Evolutionary conservation across 768 basidiomycete genomes (phyloP).

Genomic region (Tubosaeta brunneosetosa): DNA sequence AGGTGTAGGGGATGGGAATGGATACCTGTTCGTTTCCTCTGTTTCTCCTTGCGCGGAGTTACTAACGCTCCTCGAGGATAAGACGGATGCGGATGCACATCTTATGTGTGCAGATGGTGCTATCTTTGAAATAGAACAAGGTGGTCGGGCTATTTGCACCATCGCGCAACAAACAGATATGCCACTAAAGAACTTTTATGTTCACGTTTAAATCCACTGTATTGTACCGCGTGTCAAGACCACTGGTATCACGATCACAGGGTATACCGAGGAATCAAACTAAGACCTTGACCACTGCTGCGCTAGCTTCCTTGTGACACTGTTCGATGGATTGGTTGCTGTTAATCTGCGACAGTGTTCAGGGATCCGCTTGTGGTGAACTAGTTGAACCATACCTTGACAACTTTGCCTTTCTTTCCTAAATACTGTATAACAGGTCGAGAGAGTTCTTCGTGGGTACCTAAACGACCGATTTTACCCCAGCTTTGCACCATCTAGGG

Average conservation of each 20-base stretch:
- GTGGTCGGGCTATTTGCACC: slow-evolving; percentile 54
- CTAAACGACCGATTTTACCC: slow-evolving; percentile 33
- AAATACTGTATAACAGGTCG: slow-evolving; percentile 95
- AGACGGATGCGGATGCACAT: slow-evolving; percentile 56
- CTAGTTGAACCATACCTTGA: slow-evolving; percentile 48
- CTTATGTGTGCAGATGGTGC: slow-evolving; percentile 78
- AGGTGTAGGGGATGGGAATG: slow-evolving; percentile 83
- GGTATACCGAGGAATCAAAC: slow-evolving; percentile 14
- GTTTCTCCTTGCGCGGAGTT: slow-evolving; percentile 2
- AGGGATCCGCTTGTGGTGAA: background rate
- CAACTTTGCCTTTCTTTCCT: slow-evolving; percentile 59
- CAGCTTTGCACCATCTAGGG: background rate
- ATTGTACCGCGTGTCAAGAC: background rate
- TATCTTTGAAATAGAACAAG: slow-evolving; percentile 55
- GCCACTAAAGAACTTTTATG: slow-evolving; percentile 33
- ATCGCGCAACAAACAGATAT: slow-evolving; percentile 34
- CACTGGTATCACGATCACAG: background rate
- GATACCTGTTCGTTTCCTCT: slow-evolving; percentile 58
- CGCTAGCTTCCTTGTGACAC: slow-evolving; percentile 59
- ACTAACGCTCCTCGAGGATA: slow-evolving; percentile 41
- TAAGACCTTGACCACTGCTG: slow-evolving; percentile 50
- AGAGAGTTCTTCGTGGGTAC: slow-evolving; percentile 78
- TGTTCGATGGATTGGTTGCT: slow-evolving; percentile 63
- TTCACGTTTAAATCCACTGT: slow-evolving; percentile 39
- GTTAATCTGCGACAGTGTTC: slow-evolving; percentile 50